These are phyloP conservation scores for Lotmaria passim DNA, from an alignment of 208 protist genomes.

Conservation along the genomic window DNA sequence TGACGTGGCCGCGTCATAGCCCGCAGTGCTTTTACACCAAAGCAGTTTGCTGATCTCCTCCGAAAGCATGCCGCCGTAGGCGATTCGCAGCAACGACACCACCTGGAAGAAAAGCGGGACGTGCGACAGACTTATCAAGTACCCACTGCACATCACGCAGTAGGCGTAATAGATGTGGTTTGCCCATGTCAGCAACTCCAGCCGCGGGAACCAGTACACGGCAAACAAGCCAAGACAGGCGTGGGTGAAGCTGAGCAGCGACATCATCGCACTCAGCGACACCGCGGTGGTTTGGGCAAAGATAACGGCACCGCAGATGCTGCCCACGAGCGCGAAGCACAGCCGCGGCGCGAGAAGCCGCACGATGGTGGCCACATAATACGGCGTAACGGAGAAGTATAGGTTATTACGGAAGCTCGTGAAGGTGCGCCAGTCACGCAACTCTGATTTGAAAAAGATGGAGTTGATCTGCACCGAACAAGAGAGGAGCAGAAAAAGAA, in stretches of 20 bases:
- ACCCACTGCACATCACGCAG: conserved; percentile 57
- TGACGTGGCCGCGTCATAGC: not conserved
- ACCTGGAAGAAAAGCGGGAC: conserved; percentile 40
- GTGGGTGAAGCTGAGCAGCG: conserved; percentile 46
- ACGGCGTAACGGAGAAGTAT: conserved; percentile 46
- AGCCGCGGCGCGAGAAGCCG: conserved; percentile 42
- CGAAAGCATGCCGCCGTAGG: conserved; percentile 50
- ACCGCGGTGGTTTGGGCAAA: conserved; percentile 25
- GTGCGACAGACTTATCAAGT: conserved; percentile 44
- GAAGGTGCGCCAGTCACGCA: conserved; percentile 45
- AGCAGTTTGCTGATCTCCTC: conserved; percentile 30
- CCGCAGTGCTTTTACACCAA: conserved; percentile 24
- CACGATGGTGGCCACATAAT: conserved; percentile 46
- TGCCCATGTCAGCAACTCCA: conserved; percentile 26
- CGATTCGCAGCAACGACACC: conserved; percentile 50
- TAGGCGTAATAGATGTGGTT: conserved; percentile 53
- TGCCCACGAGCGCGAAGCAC: conserved; percentile 29
- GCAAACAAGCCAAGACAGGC: conserved; percentile 40
- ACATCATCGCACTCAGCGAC: conserved; percentile 37
- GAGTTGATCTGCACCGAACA: conserved; percentile 53
- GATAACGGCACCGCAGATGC: conserved; percentile 37
- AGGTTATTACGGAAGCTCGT: conserved; percentile 39
- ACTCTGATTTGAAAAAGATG: conserved; percentile 52
- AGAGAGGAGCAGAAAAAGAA: conserved; percentile 61
- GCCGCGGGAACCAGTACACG: conserved; percentile 45